Evolutionary conservation across 495 filamentous ascomycete species (phyloP).

Genomic region (Sabuloglossum arenarium): DNA sequence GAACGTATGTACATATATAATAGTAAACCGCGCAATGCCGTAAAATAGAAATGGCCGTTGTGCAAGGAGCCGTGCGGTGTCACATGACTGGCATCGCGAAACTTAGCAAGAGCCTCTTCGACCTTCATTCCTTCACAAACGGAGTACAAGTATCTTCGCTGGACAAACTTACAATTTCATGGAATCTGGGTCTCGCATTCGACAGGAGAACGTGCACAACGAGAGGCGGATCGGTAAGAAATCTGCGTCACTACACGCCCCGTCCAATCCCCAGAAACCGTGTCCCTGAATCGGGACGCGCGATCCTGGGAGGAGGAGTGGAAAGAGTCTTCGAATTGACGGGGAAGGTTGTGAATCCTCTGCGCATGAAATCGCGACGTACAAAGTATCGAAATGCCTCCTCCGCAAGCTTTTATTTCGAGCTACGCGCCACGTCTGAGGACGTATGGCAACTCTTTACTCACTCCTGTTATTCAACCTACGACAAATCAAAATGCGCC

Average conservation of each 20-base stretch:
- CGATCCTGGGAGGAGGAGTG: neutral
- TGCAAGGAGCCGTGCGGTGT: too few species aligned
- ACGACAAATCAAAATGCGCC: conserved; percentile 37
- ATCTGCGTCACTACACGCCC: too few species aligned
- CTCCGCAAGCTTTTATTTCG: conserved; percentile 72
- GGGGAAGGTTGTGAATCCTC: neutral
- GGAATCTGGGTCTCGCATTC: neutral
- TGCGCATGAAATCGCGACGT: neutral
- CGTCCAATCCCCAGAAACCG: neutral
- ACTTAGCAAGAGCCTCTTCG: neutral
- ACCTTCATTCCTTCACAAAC: neutral
- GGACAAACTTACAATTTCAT: neutral
- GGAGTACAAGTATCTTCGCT: too few species aligned
- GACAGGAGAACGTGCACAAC: neutral
- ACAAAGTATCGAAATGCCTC: conserved; percentile 12
- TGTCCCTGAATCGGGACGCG: neutral
- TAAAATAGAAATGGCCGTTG: neutral
- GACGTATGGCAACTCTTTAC: conserved; percentile 78
- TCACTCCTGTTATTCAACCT: conserved; percentile 66
- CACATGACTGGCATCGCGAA: neutral
- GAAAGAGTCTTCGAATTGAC: neutral
- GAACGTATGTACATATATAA: neutral
- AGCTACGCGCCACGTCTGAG: conserved; percentile 84
- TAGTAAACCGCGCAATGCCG: neutral
- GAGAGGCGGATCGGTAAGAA: neutral